Evolutionary conservation across 768 basidiomycete genomes (phyloP).

Genomic region (Asterophora lycoperdoides): DNA sequence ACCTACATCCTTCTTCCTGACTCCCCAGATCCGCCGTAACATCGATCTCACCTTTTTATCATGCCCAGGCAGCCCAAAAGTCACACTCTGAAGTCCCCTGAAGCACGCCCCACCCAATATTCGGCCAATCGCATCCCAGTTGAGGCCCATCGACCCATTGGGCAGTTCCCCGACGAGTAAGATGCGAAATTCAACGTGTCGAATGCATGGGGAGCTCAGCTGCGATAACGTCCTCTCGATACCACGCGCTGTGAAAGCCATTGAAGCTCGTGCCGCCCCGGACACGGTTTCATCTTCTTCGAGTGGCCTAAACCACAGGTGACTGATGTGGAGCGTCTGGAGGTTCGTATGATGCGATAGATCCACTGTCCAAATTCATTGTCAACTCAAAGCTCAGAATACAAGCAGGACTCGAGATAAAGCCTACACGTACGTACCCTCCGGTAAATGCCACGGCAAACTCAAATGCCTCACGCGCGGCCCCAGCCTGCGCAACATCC

Average conservation of each 20-base stretch:
- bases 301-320: slow-evolving; percentile 19
- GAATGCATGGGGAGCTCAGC: slow-evolving; percentile 13
- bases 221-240: slow-evolving; percentile 16
- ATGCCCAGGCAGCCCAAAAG: slow-evolving; percentile 12
- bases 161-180: slow-evolving; percentile 10
- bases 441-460: slow-evolving; percentile 21
- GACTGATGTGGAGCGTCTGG: slow-evolving; percentile 20
- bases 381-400: neutral
- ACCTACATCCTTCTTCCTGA: too few relatives aligned
- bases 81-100: slow-evolving; percentile 8
- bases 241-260: slow-evolving; percentile 13
- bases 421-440: slow-evolving; percentile 17
- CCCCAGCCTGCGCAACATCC: slow-evolving; percentile 22
- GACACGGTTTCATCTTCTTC: neutral
- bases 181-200: slow-evolving; percentile 12
- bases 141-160: slow-evolving; percentile 3
- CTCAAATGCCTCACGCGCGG: slow-evolving; percentile 21
- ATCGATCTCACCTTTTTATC: slow-evolving; percentile 13
- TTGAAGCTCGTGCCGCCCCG: neutral
- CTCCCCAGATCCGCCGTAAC: slow-evolving; percentile 15
- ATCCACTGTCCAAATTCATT: slow-evolving; percentile 13
- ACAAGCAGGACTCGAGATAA: neutral
- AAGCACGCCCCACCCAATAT: slow-evolving; percentile 13
- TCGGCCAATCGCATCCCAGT: slow-evolving; percentile 15
- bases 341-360: slow-evolving; percentile 17